Evolutionary conservation across 371 early-diverging fungal genomes (phyloP), one percentile per base, ranked within the genome.

Genomic region (Encephalitozoon cuniculi): DNA sequence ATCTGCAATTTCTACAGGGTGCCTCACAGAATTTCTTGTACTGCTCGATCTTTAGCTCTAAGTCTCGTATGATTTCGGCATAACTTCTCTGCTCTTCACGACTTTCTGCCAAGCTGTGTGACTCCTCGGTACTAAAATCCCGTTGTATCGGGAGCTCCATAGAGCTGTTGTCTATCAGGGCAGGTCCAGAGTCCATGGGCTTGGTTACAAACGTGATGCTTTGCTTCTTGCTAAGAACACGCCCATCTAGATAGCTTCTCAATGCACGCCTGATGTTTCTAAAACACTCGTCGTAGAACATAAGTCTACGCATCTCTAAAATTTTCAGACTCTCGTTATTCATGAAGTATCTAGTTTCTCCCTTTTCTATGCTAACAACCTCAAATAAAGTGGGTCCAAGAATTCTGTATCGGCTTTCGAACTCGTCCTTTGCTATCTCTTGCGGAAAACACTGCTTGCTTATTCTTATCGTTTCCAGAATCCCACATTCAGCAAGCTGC

Each of bases 361-460:
- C 66, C 9, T 71, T 43, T 43, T 59, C n/a, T 1, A 64, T 32
- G 11, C 2, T 9, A 1, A 44, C 53, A 2, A 26, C 9, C 2
- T 44, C 40, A 26, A 51, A 39, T 30, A 30, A 2, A 8, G 30
- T 34, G 4, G 15, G 4, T 34, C 30, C 54, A 12, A 49, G 51
- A 4, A 32, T 18, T 25, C 11, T 51, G 26, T 72, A 41, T 43
- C 91, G 85, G 89, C 89, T 88, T 66, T 91, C 82, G 84, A 94
- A 93, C 81, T 91, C 91, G 49, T 93, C 92, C 82, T 91, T 93
- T 6, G 89, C 88, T 84, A 92, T 89, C 51, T 90, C 88, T 82
- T 93, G 93, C 55, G 94, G 92, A 84, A 92, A 97, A 51, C 97
- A 94, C 1, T 95, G 94, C 49, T 95, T 90, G 55, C 93, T 88